Evolutionary conservation across 139 green algal species (phyloP).

Genomic region (Penium margaritaceum): DNA sequence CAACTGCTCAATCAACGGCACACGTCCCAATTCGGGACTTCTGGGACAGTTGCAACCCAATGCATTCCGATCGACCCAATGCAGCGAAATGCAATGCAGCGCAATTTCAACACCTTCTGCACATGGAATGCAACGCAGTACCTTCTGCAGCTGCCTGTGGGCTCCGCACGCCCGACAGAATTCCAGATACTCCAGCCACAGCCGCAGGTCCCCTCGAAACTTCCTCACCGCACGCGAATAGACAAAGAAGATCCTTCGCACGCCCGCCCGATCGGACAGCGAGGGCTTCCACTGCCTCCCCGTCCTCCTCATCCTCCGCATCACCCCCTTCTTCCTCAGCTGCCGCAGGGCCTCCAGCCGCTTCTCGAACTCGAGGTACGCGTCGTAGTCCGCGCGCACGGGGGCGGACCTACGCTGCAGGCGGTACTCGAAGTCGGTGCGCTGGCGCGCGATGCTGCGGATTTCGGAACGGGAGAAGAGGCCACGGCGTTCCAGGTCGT

Average conservation of each 20-base stretch:
- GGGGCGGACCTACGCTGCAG: conserved; percentile 65
- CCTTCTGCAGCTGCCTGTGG: conserved; percentile 41
- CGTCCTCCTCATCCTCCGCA: no score
- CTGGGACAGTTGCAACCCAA: no score
- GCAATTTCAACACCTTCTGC: no score
- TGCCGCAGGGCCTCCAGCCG: conserved; percentile 43
- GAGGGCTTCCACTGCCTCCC: no score
- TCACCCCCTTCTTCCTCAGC: conserved; percentile 46
- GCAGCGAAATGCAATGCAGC: no score
- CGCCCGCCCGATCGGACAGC: no score
- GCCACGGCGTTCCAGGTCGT: conserved; percentile 74
- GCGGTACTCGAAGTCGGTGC: conserved; percentile 74
- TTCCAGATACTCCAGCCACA: conserved; percentile 80
- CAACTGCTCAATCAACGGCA: no score
- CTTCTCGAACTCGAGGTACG: conserved; percentile 50
- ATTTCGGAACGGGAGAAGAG: conserved; percentile 77
- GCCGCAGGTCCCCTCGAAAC: conserved; percentile 73
- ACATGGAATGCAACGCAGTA: no score
- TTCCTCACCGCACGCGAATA: conserved; percentile 76
- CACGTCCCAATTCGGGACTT: no score
- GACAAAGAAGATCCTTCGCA: conserved; percentile 78
- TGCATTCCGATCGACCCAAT: no score
- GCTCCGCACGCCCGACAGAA: conserved; percentile 41
- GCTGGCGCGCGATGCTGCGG: conserved; percentile 54
- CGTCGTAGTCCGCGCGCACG: conserved; percentile 68